Percentiles rank a stretch among this genome's conserved stretches.
phyloP scores from a whole-genome alignment of 306 rosid species.

The Dryas octopetala region DNA sequence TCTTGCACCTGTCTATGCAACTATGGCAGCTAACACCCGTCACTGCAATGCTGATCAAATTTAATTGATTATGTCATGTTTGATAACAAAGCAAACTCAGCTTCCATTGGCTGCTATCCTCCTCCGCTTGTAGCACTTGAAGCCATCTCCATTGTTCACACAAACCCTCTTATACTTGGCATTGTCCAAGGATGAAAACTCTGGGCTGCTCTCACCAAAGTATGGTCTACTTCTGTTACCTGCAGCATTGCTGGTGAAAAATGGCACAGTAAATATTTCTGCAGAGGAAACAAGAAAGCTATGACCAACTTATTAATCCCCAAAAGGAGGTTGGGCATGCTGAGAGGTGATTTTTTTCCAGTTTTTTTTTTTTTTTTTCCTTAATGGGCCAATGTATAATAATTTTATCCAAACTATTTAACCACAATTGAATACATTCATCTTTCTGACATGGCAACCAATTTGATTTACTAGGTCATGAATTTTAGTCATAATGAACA shows the following conservation, averaged over 20 bases:
- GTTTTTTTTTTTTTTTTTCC: too few species aligned
- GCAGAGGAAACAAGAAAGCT: too few species aligned
- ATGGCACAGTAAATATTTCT: neutral
- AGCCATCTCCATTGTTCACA: neutral
- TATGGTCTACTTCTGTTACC: conserved; percentile 27
- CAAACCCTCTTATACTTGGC: conserved; percentile 9
- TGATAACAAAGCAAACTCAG: neutral
- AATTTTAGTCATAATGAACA: neutral
- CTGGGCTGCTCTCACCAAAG: conserved; percentile 25
- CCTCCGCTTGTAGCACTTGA: conserved; percentile 45
- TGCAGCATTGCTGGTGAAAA: conserved; percentile 34
- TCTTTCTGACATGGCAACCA: too few species aligned
- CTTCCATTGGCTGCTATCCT: conserved; percentile 23
- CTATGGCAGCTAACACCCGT: too few species aligned
- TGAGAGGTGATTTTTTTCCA: neutral
- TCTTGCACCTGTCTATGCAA: too few species aligned
- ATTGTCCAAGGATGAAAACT: conserved; percentile 18
- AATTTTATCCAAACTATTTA: neutral
- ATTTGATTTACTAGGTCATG: too few species aligned
- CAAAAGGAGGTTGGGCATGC: too few species aligned
- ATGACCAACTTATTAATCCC: too few species aligned
- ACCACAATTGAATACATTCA: neutral
- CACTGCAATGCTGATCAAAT: neutral
- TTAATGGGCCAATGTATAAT: too few species aligned
- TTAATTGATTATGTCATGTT: neutral